A percentile compares a stretch with the other conserved stretches of the same genome.
Conservation (phyloP, 164 flowering plant genomes). For the Pachysandra terminalis region DNA sequence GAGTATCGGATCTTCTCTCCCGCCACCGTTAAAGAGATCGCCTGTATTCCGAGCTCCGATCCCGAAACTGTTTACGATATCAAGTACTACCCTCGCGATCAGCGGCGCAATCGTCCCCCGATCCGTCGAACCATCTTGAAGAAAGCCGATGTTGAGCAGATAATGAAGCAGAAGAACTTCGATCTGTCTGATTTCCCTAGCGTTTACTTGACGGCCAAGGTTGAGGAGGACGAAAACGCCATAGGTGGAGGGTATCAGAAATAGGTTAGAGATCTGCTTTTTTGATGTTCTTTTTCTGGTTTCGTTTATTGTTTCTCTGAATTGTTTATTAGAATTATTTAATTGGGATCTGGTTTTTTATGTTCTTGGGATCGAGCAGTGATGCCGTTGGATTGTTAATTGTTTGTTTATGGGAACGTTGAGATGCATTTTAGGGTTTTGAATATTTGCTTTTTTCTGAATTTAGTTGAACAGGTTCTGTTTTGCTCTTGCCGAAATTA, state of each 20-base stretch:
- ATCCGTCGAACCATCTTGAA: slow-evolving; percentile 53
- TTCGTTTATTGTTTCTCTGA: not conserved
- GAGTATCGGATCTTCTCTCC: slow-evolving; percentile 73
- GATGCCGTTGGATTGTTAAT: no score
- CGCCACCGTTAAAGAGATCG: slow-evolving; percentile 40
- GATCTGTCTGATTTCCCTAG: slow-evolving; percentile 51
- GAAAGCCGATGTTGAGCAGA: slow-evolving; percentile 61
- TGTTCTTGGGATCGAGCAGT: no score
- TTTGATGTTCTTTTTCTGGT: slow-evolving; percentile 8
- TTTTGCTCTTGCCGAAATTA: no score
- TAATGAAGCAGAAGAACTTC: slow-evolving; percentile 63
- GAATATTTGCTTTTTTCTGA: no score
- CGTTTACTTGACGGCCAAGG: slow-evolving; percentile 45
- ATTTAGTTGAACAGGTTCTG: no score
- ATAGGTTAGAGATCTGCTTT: slow-evolving; percentile 22
- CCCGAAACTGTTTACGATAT: slow-evolving; percentile 86
- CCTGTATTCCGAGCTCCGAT: slow-evolving; percentile 57
- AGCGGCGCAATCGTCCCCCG: slow-evolving; percentile 77
- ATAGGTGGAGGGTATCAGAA: slow-evolving; percentile 80
- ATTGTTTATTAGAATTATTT: not conserved
- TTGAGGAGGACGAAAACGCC: slow-evolving; percentile 63
- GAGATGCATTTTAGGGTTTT: no score
- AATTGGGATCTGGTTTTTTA: no score
- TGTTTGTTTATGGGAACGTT: no score
- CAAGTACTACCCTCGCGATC: slow-evolving; percentile 76